phyloP scores from a whole-genome alignment of 2,329 filamentous ascomycete genomes.

The Eurotiales sp. region DNA sequence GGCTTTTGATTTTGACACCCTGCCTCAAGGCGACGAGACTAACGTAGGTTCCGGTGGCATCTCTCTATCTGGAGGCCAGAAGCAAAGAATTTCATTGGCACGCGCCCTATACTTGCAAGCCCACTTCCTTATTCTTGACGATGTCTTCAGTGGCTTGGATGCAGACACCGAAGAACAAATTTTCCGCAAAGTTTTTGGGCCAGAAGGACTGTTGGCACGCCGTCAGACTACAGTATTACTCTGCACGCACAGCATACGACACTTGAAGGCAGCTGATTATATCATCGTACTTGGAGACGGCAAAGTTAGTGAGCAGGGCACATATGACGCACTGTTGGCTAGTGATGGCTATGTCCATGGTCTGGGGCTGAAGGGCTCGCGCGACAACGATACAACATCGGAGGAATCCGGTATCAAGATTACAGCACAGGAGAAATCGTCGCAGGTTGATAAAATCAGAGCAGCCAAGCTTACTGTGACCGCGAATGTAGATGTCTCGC shows the following conservation, averaged over 20 bases:
- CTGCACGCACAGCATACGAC: conserved; percentile 9
- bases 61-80: conserved; percentile 52
- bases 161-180: conserved; percentile 14
- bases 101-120: conserved; percentile 47
- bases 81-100: conserved; percentile 46
- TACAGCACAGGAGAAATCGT: not conserved
- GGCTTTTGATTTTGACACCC: conserved; percentile 35
- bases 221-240: conserved; percentile 1
- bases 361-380: conserved; percentile 6
- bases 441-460: not conserved
- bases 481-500: conserved; percentile 29
- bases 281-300: conserved; percentile 41
- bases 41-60: conserved; percentile 51
- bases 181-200: conserved; percentile 10
- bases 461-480: not conserved
- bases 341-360: conserved; percentile 4
- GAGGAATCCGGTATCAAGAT: not conserved
- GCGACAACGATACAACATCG: not conserved
- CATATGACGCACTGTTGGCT: conserved; percentile 30
- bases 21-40: conserved; percentile 43
- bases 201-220: conserved; percentile 8
- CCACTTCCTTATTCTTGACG: conserved; percentile 14
- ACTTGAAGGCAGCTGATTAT: conserved; percentile 29
- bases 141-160: conserved; percentile 16
- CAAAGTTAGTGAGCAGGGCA: conserved; percentile 39